These are phyloP conservation scores for Panicum miliaceum DNA, from an alignment of 176 grass and related monocot genomes.

Conservation along the genomic window DNA sequence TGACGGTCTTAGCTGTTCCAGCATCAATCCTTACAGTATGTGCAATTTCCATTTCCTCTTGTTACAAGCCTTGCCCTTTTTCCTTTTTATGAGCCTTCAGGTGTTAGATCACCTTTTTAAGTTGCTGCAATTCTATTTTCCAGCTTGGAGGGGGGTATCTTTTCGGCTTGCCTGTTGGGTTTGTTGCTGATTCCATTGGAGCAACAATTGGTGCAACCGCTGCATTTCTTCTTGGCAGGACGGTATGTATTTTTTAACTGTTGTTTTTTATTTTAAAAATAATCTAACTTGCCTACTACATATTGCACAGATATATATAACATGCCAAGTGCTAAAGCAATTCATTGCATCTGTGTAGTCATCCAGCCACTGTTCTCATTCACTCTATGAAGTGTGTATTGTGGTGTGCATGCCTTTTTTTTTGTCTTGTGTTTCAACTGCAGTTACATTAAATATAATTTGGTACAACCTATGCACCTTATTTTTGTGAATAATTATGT, in stretches of 20 bases:
- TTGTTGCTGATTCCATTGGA: constrained; percentile 95
- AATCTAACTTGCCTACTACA: not conserved
- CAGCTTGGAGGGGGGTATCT: constrained; percentile 99
- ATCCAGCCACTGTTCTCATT: not conserved
- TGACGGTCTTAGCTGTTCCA: constrained; percentile 95
- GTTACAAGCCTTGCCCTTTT: constrained; percentile 15
- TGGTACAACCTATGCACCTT: not conserved
- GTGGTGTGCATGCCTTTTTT: constrained; percentile 15
- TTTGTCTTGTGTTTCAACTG: constrained; percentile 2
- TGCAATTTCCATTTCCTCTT: not conserved
- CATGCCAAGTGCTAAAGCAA: not conserved
- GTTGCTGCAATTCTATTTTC: constrained; percentile 36
- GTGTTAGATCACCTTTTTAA: not conserved
- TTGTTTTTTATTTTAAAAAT: not conserved
- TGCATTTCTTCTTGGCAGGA: constrained; percentile 99
- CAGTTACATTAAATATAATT: constrained; percentile 1
- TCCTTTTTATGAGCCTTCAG: not conserved
- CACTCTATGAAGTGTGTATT: not conserved
- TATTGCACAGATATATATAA: not conserved
- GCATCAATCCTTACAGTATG: constrained; percentile 95
- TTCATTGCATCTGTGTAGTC: not conserved
- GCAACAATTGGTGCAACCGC: constrained; percentile 97
- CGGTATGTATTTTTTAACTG: constrained; percentile 52
- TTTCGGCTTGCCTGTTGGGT: constrained; percentile 91
- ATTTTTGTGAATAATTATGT: constrained; percentile 9